Evolutionary conservation across 1,284 basidiomycete genomes (phyloP).

Genomic region (Pyrrhoderma noxium): DNA sequence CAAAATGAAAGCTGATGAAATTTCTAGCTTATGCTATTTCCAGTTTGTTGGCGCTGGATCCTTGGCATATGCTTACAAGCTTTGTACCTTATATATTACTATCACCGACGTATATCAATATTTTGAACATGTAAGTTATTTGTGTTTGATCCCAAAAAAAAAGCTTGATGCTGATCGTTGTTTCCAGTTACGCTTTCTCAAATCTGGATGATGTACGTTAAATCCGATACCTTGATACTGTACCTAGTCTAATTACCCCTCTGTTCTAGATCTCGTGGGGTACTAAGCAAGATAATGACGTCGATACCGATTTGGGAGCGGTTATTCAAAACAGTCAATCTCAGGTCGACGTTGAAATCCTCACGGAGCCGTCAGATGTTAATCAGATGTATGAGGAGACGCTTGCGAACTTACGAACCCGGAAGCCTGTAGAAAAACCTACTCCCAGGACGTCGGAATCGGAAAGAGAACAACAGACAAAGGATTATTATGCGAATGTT

Average conservation of each 20-base stretch:
- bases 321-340: constrained; percentile 73
- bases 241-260: background rate
- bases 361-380: constrained; percentile 80
- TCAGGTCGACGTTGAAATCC: constrained; percentile 85
- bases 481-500: constrained; percentile 86
- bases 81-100: constrained; percentile 86
- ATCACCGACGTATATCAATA: constrained; percentile 83
- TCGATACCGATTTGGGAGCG: constrained; percentile 71
- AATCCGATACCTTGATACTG: background rate
- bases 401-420: constrained; percentile 70
- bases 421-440: constrained; percentile 41
- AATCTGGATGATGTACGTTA: constrained; percentile 70
- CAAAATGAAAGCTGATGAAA: background rate
- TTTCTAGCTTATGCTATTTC: constrained; percentile 60
- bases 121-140: constrained; percentile 69
- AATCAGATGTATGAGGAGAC: constrained; percentile 89
- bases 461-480: constrained; percentile 63
- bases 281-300: constrained; percentile 72
- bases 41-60: constrained; percentile 86
- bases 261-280: constrained; percentile 76
- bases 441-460: constrained; percentile 18
- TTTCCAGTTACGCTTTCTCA: constrained; percentile 63
- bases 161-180: too few relatives aligned
- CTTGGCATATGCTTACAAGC: constrained; percentile 90
- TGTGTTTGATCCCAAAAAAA: too few relatives aligned